phyloP scores from a whole-genome alignment of 352 stramenopile genomes.

The Halophytophthora batemanensis region DNA sequence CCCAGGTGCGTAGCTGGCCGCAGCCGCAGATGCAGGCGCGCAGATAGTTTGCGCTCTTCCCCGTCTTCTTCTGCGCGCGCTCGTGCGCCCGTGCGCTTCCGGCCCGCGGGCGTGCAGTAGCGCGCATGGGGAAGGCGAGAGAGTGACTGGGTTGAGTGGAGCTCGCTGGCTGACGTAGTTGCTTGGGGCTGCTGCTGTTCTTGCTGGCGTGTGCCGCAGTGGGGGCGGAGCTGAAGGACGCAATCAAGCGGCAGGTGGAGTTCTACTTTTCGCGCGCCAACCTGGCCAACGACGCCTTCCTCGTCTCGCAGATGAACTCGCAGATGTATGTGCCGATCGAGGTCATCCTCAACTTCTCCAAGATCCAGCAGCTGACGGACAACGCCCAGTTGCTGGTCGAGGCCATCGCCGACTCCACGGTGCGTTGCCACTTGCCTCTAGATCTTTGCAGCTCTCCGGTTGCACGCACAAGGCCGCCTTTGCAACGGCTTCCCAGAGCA shows the following conservation, averaged over 20 bases:
- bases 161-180: too few relatives aligned
- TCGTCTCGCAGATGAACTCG: conserved; percentile 89
- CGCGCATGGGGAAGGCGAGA: too few relatives aligned
- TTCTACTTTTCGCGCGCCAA: conserved; percentile 92
- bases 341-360: conserved; percentile 78
- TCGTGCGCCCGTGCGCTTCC: too few relatives aligned
- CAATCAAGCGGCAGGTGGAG: conserved; percentile 86
- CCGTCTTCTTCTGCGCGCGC: too few relatives aligned
- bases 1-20: too few relatives aligned
- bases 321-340: conserved; percentile 88
- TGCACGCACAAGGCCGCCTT: neutral
- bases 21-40: too few relatives aligned
- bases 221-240: conserved; percentile 68
- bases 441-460: neutral
- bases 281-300: conserved; percentile 80
- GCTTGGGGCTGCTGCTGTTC: too few relatives aligned
- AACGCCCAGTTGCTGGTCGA: conserved; percentile 60
- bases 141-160: too few relatives aligned
- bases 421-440: conserved; percentile 25
- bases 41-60: too few relatives aligned
- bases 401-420: conserved; percentile 66
- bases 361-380: conserved; percentile 84
- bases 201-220: conserved; percentile 20
- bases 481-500: too few relatives aligned
- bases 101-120: too few relatives aligned